phyloP scores from a whole-genome alignment of 2,329 filamentous ascomycete genomes.

The Paraconiothyrium brasiliense region DNA sequence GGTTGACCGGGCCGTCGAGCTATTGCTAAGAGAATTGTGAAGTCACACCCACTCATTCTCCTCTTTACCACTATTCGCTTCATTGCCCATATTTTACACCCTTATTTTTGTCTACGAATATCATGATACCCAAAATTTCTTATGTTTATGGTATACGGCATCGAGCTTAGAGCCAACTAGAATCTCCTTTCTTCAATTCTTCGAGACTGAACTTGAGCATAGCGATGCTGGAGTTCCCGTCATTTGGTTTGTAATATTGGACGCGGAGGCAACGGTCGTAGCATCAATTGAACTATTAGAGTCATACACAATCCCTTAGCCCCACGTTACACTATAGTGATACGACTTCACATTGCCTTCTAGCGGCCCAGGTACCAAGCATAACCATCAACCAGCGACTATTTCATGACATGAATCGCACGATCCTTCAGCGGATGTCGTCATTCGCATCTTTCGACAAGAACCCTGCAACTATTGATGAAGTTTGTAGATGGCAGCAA shows the following conservation, averaged over 20 bases:
- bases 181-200: neutral
- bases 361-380: neutral
- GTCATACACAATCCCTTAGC: neutral
- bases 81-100: neutral
- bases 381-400: neutral
- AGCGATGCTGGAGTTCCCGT: neutral
- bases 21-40: slow-evolving; percentile 54
- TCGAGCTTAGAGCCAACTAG: neutral
- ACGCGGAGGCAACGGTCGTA: neutral
- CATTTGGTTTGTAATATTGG: neutral
- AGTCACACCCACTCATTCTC: neutral
- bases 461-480: neutral
- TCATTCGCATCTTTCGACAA: neutral
- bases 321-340: neutral
- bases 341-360: neutral
- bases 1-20: slow-evolving; percentile 65
- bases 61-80: slow-evolving; percentile 5
- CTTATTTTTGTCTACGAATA: neutral
- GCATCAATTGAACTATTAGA: neutral
- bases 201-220: neutral
- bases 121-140: slow-evolving; percentile 12
- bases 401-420: neutral
- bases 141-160: neutral
- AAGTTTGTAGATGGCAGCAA: neutral
- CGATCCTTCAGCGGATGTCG: neutral